Base-by-base conservation (phyloP, 805 yeast species). In the Scheffersomyces coipomensis region DNA sequence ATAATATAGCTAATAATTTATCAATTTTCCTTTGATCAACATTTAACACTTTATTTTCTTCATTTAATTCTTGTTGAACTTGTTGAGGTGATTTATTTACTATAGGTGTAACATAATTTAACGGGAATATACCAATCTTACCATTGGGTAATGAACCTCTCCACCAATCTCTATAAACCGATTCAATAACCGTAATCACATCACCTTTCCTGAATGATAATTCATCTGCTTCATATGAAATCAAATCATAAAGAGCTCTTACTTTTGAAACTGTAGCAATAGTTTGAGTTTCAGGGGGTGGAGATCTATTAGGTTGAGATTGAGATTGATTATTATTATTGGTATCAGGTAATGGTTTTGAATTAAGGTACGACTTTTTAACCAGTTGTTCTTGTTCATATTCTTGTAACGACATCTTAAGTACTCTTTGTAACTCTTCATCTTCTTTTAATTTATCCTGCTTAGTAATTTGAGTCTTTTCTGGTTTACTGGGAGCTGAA, bases 111-210 rank as follows among this genome's bases (percentile, higher is more conserved):
- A 93, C 98, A 55, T 93, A 91, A 58, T 91, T 91, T 42, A 87
- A 75, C 0, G 99, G 99, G 62, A 91, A 89, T 11, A 93, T 83
- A 15, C 99, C 99, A 36, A 81, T 72, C 39, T 74, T 75, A 1
- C 97, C 97, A 39, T 77, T 73, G 3, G 73, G 58, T 37, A 91
- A 64, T 5, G 91, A 78, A 12, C 99, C 99, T 48, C 88, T 76
- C 84, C 97, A 87, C 99, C 99, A 91, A 55, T 91, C 98, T 45
- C 87, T 75, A 58, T 89, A 90, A 5, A 86, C 95, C 12, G 84
- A 75, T 51, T 90, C 98, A 25, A 90, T 71, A 1, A 93, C 96
- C 1, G 84, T 83, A 35, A 91, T 90, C 11, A 88, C 71, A 56
- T 91, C 98, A 29, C 96, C 97, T 52, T 82, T 82, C 35, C 81